phyloP scores from a whole-genome alignment of 257 asterid species.

The Solanum appendiculatum region DNA sequence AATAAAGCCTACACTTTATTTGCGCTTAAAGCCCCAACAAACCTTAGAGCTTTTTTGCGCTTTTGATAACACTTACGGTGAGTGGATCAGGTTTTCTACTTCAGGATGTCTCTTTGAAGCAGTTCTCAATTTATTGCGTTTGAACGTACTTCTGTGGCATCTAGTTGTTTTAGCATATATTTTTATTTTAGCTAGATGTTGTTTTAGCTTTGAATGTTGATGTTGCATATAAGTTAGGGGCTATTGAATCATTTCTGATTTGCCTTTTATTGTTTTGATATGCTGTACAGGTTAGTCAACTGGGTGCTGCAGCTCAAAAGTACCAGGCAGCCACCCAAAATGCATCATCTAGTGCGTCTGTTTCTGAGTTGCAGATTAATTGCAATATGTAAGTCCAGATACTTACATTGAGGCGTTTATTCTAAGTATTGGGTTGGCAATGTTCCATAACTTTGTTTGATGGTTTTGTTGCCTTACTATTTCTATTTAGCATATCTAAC shows the following conservation, averaged over 20 bases:
- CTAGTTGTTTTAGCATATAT: not conserved
- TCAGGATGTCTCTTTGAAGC: not conserved
- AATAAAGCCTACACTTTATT: not conserved
- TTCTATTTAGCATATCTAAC: not conserved
- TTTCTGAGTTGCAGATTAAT: slow-evolving; percentile 81
- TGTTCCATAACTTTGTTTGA: not conserved
- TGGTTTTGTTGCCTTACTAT: not conserved
- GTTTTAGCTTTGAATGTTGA: not conserved
- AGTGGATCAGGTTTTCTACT: not conserved
- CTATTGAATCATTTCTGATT: not conserved
- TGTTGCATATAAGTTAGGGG: not conserved
- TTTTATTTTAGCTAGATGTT: not conserved
- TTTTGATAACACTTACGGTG: not conserved
- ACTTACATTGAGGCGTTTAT: not conserved
- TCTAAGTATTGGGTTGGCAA: not conserved
- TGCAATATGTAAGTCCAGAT: slow-evolving; percentile 72
- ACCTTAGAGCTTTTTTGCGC: not conserved
- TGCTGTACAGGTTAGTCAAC: slow-evolving; percentile 73
- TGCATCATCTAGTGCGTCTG: slow-evolving; percentile 51
- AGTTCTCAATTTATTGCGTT: not conserved
- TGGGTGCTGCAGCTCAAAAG: slow-evolving; percentile 93
- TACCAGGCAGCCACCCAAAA: slow-evolving; percentile 88
- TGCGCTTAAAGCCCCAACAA: not conserved
- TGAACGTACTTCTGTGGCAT: not conserved
- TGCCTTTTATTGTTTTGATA: not conserved